Evolutionary conservation across 805 yeast species (phyloP), one percentile per base, ranked within the genome.

Genomic region (Suhomyces sp.): DNA sequence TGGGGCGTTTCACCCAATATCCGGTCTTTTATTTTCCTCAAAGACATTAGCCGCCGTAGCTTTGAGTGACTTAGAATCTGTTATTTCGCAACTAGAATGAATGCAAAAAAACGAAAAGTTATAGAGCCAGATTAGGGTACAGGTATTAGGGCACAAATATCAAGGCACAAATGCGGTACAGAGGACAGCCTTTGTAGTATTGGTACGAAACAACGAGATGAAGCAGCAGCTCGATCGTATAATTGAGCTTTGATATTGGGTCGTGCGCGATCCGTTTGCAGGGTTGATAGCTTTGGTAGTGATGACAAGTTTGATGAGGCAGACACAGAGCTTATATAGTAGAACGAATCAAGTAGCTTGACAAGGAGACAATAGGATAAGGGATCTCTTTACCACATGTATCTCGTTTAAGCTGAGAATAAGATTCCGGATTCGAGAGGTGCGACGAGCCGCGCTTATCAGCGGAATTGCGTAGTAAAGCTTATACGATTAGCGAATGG

Each of bases 1-100:
- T 46, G 35, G 8, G 73, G 74, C 13, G 64, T 57, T 51, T 60
- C 61, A 12, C 75, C 75, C 73, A 70, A 54, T 2, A 62, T 19
- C 22, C 56, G 57, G 44, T 41, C 19, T 46, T 58, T 53, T 35
- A 55, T 35, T 9, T 22, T 17, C 12, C 44, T 13, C 41, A 37
- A 8, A 37, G 5, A 37, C 41, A 37, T 31, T 12, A 4, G 15
- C 13, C 9, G 13, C 9, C n/a, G n/a, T n/a, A n/a, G n/a, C n/a
- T n/a, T n/a, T n/a, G n/a, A 13, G 35, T 31, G 13, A 31, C 13
- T 31, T 31, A 6, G 3, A 31, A 13, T 12, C 9, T 12, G 35
- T 6, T 13, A 13, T 31, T 31, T 31, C 35, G 35, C 35, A n/a
- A n/a, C n/a, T n/a, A n/a, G n/a, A n/a, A n/a, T n/a, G n/a, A n/a